Evolutionary conservation across 257 asterid species (phyloP).

Genomic region (Apocynum venetum): DNA sequence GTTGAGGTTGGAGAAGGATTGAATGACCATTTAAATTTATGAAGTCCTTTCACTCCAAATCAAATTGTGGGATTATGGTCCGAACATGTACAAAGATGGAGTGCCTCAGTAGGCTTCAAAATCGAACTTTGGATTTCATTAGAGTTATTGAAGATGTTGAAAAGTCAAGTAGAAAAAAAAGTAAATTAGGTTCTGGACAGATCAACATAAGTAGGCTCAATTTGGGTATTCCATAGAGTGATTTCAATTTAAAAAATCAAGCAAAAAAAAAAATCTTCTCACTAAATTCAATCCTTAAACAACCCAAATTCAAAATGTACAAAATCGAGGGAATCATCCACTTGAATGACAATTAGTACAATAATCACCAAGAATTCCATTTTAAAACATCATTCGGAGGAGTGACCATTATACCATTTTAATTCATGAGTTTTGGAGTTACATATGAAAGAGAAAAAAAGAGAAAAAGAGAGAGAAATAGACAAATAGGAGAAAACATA

Average conservation of each 20-base stretch:
- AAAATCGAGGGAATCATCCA: too few species aligned
- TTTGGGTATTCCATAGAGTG: slow-evolving; percentile 24
- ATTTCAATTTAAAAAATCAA: neutral
- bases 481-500: too few species aligned
- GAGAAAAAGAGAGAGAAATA: too few species aligned
- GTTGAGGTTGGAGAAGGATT: slow-evolving; percentile 30
- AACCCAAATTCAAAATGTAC: too few species aligned
- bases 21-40: slow-evolving; percentile 20
- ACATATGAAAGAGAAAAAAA: too few species aligned
- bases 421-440: too few species aligned
- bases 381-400: too few species aligned
- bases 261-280: too few species aligned
- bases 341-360: too few species aligned
- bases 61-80: slow-evolving; percentile 17
- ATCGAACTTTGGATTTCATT: slow-evolving; percentile 16
- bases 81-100: slow-evolving; percentile 42
- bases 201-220: neutral
- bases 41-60: slow-evolving; percentile 20
- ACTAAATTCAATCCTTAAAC: too few species aligned
- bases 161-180: slow-evolving; percentile 30
- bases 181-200: slow-evolving; percentile 19
- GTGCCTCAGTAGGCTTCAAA: slow-evolving; percentile 60
- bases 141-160: slow-evolving; percentile 21
- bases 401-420: too few species aligned
- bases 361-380: too few species aligned